A percentile compares a stretch with the other conserved stretches of the same genome.
Evolutionary conservation across 2,329 filamentous ascomycete species (phyloP).

Genomic region (Beauveria sp.): DNA sequence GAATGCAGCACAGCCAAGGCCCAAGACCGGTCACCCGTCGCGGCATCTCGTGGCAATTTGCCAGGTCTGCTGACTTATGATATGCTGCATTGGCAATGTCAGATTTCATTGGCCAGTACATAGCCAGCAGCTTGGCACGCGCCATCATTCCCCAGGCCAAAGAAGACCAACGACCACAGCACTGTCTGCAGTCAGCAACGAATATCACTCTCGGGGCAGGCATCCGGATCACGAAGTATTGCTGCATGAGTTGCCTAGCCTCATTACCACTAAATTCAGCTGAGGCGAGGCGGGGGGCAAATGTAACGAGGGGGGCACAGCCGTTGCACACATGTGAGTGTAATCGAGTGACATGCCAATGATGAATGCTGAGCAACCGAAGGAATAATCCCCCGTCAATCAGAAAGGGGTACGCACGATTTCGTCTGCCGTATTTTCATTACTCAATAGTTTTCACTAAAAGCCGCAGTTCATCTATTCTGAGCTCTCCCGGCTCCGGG

Average conservation of each 20-base stretch:
- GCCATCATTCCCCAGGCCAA: too few species aligned
- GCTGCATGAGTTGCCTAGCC: too few species aligned
- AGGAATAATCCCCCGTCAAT: neutral
- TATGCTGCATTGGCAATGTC: neutral
- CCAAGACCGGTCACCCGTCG: neutral
- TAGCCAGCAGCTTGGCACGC: neutral
- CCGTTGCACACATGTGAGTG: neutral
- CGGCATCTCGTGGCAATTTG: conserved; percentile 2
- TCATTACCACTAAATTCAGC: neutral
- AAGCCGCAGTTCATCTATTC: neutral
- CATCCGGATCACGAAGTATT: too few species aligned
- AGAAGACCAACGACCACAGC: too few species aligned
- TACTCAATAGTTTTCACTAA: conserved; percentile 6
- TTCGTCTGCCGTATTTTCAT: neutral
- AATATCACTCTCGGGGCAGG: too few species aligned
- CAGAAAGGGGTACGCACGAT: neutral
- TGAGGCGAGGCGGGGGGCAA: neutral
- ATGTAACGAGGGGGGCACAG: neutral
- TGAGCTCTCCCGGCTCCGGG: neutral
- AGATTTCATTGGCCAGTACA: neutral
- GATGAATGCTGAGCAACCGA: neutral
- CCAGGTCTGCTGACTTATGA: neutral
- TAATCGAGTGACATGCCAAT: neutral
- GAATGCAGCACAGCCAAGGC: neutral
- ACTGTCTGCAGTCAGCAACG: too few species aligned